Evolutionary conservation across 768 basidiomycete genomes (phyloP).

Genomic region (Suillus luteus): DNA sequence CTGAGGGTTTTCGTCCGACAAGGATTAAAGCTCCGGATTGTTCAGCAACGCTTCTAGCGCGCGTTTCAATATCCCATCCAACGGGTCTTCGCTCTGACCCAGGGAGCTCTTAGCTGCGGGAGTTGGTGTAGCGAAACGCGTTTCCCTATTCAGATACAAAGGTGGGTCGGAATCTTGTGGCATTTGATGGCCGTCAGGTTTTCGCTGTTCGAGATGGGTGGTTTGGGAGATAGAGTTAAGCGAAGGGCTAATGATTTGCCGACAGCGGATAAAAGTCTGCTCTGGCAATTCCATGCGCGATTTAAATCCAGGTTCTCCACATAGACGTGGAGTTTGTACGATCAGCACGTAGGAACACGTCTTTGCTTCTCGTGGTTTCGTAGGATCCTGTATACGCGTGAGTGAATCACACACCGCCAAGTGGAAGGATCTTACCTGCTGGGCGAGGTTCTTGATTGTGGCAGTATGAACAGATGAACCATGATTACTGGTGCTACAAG

Average conservation of each 20-base stretch:
- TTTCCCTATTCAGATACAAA: slow-evolving; percentile 50
- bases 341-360: slow-evolving; percentile 94
- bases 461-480: slow-evolving; percentile 98
- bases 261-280: slow-evolving; percentile 75
- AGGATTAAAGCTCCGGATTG: slow-evolving; percentile 31
- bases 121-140: slow-evolving; percentile 46
- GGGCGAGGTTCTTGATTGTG: slow-evolving; percentile 82
- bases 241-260: slow-evolving; percentile 59
- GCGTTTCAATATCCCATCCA: slow-evolving; percentile 31
- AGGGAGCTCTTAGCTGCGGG: slow-evolving; percentile 22
- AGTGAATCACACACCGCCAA: slow-evolving; percentile 20
- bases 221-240: slow-evolving; percentile 21
- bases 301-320: slow-evolving; percentile 90
- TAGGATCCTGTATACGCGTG: slow-evolving; percentile 54
- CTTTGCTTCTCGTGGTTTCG: slow-evolving; percentile 84
- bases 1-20: slow-evolving; percentile 33
- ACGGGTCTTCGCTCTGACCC: slow-evolving; percentile 22
- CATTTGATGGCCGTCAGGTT: slow-evolving; percentile 28
- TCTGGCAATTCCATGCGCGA: slow-evolving; percentile 66
- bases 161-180: slow-evolving; percentile 60
- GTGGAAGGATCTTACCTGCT: slow-evolving; percentile 49
- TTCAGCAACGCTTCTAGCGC: slow-evolving; percentile 32
- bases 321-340: slow-evolving; percentile 92
- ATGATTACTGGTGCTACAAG: slow-evolving; percentile 76
- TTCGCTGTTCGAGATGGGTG: slow-evolving; percentile 33